These are phyloP conservation scores for Stromatinia cepivora DNA, from an alignment of 2,329 filamentous ascomycete species.

Conservation along the genomic window DNA sequence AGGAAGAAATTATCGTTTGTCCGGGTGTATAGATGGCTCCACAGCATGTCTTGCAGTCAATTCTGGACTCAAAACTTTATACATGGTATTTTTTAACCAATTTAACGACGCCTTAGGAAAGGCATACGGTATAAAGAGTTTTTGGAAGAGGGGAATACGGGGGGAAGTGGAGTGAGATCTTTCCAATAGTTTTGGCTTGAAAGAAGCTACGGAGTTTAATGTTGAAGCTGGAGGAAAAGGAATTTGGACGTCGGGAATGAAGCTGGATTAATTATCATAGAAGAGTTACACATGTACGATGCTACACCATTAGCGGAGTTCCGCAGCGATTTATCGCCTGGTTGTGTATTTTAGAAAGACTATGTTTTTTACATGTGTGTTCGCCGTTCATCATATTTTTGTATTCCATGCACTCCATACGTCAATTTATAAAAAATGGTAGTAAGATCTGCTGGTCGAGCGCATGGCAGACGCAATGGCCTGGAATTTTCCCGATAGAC, in stretches of 20 bases:
- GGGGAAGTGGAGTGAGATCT: neutral
- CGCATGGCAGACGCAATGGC: no score
- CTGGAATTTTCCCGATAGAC: no score
- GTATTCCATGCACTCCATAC: no score
- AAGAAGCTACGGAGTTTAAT: constrained; percentile 1
- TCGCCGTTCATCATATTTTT: no score
- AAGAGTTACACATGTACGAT: no score
- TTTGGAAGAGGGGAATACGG: neutral
- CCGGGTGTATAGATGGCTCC: constrained; percentile 70
- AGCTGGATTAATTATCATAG: neutral
- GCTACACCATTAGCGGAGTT: no score
- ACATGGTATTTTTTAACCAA: constrained; percentile 50
- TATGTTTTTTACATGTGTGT: no score
- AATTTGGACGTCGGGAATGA: no score
- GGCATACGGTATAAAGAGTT: neutral
- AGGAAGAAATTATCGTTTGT: constrained; percentile 51
- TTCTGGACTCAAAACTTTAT: constrained; percentile 63
- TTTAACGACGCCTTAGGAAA: neutral
- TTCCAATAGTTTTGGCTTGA: constrained; percentile 16
- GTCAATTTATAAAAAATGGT: no score
- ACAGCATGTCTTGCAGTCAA: constrained; percentile 62
- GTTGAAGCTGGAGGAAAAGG: neutral
- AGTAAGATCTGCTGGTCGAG: no score
- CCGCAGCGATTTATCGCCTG: no score
- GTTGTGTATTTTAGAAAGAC: no score